Percentiles rank a stretch among this genome's conserved stretches.
phyloP scores from a whole-genome alignment of 805 yeast genomes.

The Yarrowia phangngaensis region DNA sequence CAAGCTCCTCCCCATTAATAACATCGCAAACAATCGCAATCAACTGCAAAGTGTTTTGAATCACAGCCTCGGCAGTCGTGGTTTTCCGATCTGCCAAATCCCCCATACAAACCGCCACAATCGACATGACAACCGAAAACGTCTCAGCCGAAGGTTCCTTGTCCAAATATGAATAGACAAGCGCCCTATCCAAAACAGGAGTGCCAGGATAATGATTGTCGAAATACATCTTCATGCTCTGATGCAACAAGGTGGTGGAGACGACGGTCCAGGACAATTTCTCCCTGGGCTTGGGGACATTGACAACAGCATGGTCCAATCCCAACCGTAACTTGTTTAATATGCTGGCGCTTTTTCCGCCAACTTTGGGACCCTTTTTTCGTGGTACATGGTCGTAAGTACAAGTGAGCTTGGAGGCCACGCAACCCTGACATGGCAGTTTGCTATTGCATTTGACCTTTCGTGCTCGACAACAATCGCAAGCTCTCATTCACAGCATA shows the following conservation, averaged over 20 bases:
- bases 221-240: slow-evolving; percentile 11
- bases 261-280: slow-evolving; percentile 15
- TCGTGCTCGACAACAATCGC: slow-evolving; percentile 24
- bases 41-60: slow-evolving; percentile 14
- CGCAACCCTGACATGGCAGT: slow-evolving; percentile 24
- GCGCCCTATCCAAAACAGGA: slow-evolving; percentile 1
- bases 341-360: slow-evolving; percentile 21
- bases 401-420: slow-evolving; percentile 14
- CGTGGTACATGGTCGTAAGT: slow-evolving; percentile 25
- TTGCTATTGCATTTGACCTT: slow-evolving; percentile 24
- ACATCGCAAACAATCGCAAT: slow-evolving; percentile 3
- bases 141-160: slow-evolving; percentile 6
- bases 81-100: slow-evolving; percentile 6
- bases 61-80: not conserved
- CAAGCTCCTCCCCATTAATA: not conserved
- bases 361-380: slow-evolving; percentile 23
- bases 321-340: slow-evolving; percentile 18
- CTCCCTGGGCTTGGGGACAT: slow-evolving; percentile 4
- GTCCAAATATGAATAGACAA: not conserved
- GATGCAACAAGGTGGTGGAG: not conserved
- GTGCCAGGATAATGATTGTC: slow-evolving; percentile 12
- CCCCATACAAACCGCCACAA: slow-evolving; percentile 19
- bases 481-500: slow-evolving; percentile 25
- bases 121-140: slow-evolving; percentile 15
- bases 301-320: slow-evolving; percentile 3